Conservation (phyloP, 495 filamentous ascomycete species). For the Podospora tetraspora region DNA sequence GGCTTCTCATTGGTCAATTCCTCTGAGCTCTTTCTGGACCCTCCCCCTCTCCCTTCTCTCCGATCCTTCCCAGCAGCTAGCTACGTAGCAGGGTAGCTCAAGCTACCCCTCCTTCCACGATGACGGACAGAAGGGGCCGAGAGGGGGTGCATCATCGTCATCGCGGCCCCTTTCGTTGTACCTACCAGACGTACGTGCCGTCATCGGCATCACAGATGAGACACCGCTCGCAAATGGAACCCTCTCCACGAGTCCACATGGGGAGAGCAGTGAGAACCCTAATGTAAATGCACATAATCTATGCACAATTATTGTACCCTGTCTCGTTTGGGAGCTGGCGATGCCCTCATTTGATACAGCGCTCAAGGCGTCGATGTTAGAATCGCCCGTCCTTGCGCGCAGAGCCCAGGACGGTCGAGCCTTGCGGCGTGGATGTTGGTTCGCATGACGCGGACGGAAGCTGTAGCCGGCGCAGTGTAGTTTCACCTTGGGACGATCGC, state of each 20-base stretch:
- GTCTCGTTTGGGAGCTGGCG: no score
- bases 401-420: not conserved
- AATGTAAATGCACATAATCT: not conserved
- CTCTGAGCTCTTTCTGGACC: not conserved
- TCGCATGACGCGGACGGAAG: not conserved
- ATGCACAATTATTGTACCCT: no score
- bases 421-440: not conserved
- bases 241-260: not conserved
- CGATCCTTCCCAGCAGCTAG: no score
- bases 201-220: not conserved
- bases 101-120: no score
- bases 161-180: not conserved
- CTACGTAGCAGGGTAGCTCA: no score
- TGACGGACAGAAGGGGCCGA: not conserved
- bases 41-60: no score
- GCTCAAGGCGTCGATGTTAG: not conserved
- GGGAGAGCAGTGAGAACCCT: no score
- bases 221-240: not conserved
- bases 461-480: not conserved
- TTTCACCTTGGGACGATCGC: not conserved
- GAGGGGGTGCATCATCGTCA: not conserved
- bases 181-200: no score
- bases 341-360: no score
- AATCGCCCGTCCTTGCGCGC: no score
- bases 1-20: not conserved